Conservation (phyloP, 106 monocot species). For the Iris macrosiphon region DNA sequence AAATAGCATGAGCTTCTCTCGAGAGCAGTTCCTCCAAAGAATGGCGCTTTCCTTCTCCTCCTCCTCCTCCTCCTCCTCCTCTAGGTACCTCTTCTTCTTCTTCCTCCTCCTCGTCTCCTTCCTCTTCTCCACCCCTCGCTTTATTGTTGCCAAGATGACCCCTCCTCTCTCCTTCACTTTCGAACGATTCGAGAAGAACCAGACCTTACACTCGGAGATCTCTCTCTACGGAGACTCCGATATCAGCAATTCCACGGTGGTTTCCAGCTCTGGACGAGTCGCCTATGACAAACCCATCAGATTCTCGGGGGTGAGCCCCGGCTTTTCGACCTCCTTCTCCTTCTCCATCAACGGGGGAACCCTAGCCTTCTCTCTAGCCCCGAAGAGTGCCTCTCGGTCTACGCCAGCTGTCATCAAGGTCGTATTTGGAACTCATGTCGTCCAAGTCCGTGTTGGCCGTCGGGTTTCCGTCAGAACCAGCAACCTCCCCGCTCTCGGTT, state of each 20-base stretch:
- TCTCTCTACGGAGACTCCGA: slow-evolving; percentile 40
- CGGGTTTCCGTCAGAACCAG: slow-evolving; percentile 15
- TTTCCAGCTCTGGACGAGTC: slow-evolving; percentile 33
- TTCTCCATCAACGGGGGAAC: slow-evolving; percentile 37
- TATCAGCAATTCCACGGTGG: slow-evolving; percentile 25
- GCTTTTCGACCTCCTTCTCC: slow-evolving; percentile 67
- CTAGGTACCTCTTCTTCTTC: slow-evolving; percentile 8
- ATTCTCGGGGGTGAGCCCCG: slow-evolving; percentile 37
- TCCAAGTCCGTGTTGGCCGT: slow-evolving; percentile 27
- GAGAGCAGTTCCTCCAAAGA: background rate
- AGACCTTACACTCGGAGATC: slow-evolving; percentile 18
- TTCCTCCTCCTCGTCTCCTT: slow-evolving; percentile 3
- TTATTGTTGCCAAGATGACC: background rate
- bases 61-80: too few relatives aligned
- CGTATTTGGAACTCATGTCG: slow-evolving; percentile 24
- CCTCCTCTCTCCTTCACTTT: slow-evolving; percentile 49
- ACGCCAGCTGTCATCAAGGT: background rate
- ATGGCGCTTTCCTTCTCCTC: slow-evolving; percentile 20
- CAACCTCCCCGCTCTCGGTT: slow-evolving; percentile 14
- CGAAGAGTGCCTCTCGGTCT: slow-evolving; percentile 6
- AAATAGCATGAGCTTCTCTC: background rate
- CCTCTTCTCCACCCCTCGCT: background rate
- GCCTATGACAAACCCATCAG: slow-evolving; percentile 28
- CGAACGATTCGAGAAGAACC: slow-evolving; percentile 26
- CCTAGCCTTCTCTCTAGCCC: slow-evolving; percentile 57